Evolutionary conservation across 192 early-diverging fungal species (phyloP).

Genomic region (Podila horticola): DNA sequence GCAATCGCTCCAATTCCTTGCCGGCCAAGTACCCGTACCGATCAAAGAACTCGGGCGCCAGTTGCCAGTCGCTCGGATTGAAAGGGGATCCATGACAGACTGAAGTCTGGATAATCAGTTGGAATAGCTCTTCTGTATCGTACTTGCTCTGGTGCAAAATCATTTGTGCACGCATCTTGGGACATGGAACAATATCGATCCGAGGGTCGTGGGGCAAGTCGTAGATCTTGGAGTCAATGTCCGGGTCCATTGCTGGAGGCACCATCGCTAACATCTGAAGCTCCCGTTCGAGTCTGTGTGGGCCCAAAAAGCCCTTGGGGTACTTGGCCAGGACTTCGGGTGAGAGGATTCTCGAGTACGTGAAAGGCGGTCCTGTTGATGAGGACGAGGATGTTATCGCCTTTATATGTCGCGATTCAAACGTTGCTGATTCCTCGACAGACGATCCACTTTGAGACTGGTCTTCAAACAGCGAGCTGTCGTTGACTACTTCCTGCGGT

Average conservation of each 20-base stretch:
- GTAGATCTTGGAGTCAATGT: conserved; percentile 37
- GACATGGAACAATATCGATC: conserved; percentile 51
- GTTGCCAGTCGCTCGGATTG: conserved; percentile 39
- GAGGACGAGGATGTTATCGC: background rate
- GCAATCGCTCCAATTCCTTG: conserved; percentile 23
- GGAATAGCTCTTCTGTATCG: conserved; percentile 37
- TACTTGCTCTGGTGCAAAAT: conserved; percentile 49
- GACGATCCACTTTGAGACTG: background rate
- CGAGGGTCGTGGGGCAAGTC: conserved; percentile 44
- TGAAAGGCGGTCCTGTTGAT: background rate
- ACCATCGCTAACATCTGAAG: conserved; percentile 11
- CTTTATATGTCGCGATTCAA: background rate
- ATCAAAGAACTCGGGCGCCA: conserved; percentile 51
- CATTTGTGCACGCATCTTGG: conserved; percentile 51
- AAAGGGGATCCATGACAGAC: conserved; percentile 52
- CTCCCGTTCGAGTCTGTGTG: conserved; percentile 24
- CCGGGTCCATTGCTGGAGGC: conserved; percentile 16
- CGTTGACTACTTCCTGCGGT: conserved; percentile 36
- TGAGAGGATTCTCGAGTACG: background rate
- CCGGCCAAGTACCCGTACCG: conserved; percentile 39
- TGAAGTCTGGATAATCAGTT: conserved; percentile 31
- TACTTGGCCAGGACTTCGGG: conserved; percentile 7
- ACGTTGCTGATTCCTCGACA: background rate
- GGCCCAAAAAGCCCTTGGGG: conserved; percentile 6
- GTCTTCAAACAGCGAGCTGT: conserved; percentile 19